Percentiles rank a stretch among this genome's conserved stretches.
Conservation (phyloP, 2,329 filamentous ascomycete species). For the Colletotrichum noveboracense region DNA sequence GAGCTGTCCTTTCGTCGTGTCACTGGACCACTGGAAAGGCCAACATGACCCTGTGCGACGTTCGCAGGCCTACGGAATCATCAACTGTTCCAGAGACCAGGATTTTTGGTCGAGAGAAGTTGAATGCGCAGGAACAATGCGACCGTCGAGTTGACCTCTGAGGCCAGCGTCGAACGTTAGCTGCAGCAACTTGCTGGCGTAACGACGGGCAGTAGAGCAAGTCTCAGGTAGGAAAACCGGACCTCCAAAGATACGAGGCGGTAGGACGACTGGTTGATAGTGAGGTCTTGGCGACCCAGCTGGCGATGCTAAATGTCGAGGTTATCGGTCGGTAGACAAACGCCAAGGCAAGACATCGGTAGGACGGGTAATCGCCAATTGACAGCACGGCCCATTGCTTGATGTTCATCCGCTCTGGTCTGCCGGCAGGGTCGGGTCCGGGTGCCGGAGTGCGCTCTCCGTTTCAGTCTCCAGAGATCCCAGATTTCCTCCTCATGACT, state of each 20-base stretch:
- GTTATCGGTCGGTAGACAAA: background rate
- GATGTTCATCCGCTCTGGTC: background rate
- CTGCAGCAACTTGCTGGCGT: background rate
- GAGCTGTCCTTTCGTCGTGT: background rate
- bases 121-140: background rate
- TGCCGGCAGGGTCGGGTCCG: background rate
- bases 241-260: background rate
- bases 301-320: background rate
- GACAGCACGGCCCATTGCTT: constrained; percentile 11
- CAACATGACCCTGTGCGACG: background rate
- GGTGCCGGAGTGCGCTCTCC: background rate
- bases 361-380: constrained; percentile 1
- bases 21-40: background rate
- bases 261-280: background rate
- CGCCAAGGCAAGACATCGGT: background rate
- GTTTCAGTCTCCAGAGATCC: background rate
- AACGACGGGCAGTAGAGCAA: background rate
- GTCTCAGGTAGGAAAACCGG: background rate
- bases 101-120: background rate
- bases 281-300: background rate
- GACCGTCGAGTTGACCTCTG: background rate
- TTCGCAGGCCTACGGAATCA: background rate
- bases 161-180: background rate
- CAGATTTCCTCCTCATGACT: background rate
- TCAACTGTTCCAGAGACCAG: background rate